A percentile compares a stretch with the other conserved stretches of the same genome.
These are phyloP conservation scores for Calycina marina DNA, from an alignment of 2,329 filamentous ascomycete species.

Conservation along the genomic window DNA sequence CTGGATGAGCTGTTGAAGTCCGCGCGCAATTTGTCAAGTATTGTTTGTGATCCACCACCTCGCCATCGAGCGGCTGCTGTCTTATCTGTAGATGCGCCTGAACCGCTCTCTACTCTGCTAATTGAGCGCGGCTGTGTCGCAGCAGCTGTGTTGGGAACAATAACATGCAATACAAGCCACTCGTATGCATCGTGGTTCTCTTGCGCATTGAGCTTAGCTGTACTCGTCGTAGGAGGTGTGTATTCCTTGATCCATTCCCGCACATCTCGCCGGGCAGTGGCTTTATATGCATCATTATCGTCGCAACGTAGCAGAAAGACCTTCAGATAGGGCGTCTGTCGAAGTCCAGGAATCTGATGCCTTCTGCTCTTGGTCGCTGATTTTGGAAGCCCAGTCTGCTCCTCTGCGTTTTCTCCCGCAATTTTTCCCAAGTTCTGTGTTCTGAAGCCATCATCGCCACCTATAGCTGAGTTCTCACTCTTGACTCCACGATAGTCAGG, in stretches of 20 bases:
- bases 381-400: conserved; percentile 10
- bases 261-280: conserved; percentile 59
- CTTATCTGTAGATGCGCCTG: conserved; percentile 32
- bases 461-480: conserved; percentile 23
- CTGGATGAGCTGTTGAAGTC: conserved; percentile 78
- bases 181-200: conserved; percentile 96
- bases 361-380: conserved; percentile 42
- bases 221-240: conserved; percentile 41
- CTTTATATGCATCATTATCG: conserved; percentile 89
- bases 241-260: conserved; percentile 84
- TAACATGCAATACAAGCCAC: conserved; percentile 87
- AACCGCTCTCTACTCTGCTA: too few relatives aligned
- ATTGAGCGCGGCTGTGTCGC: conserved; percentile 61
- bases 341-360: conserved; percentile 88
- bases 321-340: conserved; percentile 88
- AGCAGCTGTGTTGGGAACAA: conserved; percentile 71
- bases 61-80: conserved; percentile 49
- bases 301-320: conserved; percentile 82
- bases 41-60: conserved; percentile 60
- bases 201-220: conserved; percentile 44
- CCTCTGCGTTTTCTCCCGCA: conserved; percentile 14
- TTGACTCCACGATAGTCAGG: conserved; percentile 21
- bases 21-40: conserved; percentile 76
- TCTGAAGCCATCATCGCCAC: conserved; percentile 44
- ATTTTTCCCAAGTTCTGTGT: conserved; percentile 35